Evolutionary conservation across 148 eudicot genomes (phyloP).

Genomic region (Chenopodium quinoa): DNA sequence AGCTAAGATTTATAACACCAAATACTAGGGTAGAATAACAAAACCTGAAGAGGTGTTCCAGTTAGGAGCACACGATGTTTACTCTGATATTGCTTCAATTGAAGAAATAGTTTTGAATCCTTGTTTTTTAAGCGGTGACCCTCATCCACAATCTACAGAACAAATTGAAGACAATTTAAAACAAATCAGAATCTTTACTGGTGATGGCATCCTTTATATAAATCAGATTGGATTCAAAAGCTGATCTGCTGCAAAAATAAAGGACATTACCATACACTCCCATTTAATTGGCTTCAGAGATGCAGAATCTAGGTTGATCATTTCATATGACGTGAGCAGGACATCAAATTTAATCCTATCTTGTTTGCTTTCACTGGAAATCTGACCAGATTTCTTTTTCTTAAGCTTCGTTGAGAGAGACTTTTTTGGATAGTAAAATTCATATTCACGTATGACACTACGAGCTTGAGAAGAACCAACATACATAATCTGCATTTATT

Average conservation of each 20-base stretch:
- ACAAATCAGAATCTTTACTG: neutral
- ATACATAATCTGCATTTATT: conserved; percentile 78
- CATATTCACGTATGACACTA: conserved; percentile 66
- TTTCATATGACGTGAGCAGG: conserved; percentile 91
- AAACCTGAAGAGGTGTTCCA: conserved; percentile 99
- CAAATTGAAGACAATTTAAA: conserved; percentile 22
- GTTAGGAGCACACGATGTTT: conserved; percentile 89
- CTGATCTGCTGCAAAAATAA: conserved; percentile 1
- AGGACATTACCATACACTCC: conserved; percentile 83
- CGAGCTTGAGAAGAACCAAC: conserved; percentile 93
- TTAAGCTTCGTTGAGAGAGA: conserved; percentile 50
- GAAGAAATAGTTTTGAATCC: conserved; percentile 86
- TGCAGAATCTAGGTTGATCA: conserved; percentile 76
- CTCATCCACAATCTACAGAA: conserved; percentile 88
- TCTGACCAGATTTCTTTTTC: conserved; percentile 77
- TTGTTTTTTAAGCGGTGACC: conserved; percentile 98
- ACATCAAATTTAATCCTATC: conserved; percentile 93
- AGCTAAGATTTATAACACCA: neutral
- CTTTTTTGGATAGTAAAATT: conserved; percentile 80
- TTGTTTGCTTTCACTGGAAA: conserved; percentile 68
- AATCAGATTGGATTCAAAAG: neutral
- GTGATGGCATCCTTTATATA: neutral
- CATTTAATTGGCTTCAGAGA: conserved; percentile 88
- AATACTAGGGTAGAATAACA: conserved; percentile 13
- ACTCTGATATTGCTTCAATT: conserved; percentile 68